Percentiles rank a stretch among this genome's conserved stretches.
These are phyloP conservation scores for Melanomma pulvis-pyrius DNA, from an alignment of 495 filamentous ascomycete species.

Conservation along the genomic window DNA sequence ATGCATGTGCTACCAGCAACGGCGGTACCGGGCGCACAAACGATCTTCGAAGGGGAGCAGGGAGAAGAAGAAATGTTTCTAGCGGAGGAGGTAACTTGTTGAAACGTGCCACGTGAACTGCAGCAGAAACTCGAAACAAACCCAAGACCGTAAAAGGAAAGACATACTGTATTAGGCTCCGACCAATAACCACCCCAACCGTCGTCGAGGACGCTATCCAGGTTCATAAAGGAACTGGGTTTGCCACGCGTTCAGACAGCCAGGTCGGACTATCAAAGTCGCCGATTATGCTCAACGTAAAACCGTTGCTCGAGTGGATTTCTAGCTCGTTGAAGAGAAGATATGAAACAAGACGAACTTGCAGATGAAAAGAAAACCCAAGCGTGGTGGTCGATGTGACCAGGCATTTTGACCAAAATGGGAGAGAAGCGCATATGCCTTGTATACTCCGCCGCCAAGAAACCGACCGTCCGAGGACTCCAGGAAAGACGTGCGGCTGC, in stretches of 20 bases:
- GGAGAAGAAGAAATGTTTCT: conserved; percentile 21
- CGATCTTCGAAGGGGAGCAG: conserved; percentile 27
- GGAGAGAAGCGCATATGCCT: conserved; percentile 24
- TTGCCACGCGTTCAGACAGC: conserved; percentile 10
- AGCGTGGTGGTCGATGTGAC: background rate
- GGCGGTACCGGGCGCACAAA: conserved; percentile 11
- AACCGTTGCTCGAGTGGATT: conserved; percentile 1
- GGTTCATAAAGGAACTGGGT: conserved; percentile 28
- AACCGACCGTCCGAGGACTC: conserved; percentile 27
- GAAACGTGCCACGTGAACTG: conserved; percentile 25
- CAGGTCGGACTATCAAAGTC: conserved; percentile 25
- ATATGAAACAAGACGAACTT: background rate
- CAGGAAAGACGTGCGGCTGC: conserved; percentile 35
- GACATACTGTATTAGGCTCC: conserved; percentile 24
- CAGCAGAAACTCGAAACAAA: conserved; percentile 28
- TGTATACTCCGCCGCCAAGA: conserved; percentile 31
- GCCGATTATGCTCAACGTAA: conserved; percentile 30
- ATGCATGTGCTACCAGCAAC: conserved; percentile 22
- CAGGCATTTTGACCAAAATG: conserved; percentile 18
- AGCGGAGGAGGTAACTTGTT: conserved; percentile 11
- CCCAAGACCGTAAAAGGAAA: conserved; percentile 31
- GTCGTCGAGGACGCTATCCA: conserved; percentile 10
- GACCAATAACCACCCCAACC: conserved; percentile 23
- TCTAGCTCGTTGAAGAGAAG: conserved; percentile 13
- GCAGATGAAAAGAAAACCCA: conserved; percentile 11